Conservation (phyloP, 169 alveolate genomes). For the Plasmodium sp. region DNA sequence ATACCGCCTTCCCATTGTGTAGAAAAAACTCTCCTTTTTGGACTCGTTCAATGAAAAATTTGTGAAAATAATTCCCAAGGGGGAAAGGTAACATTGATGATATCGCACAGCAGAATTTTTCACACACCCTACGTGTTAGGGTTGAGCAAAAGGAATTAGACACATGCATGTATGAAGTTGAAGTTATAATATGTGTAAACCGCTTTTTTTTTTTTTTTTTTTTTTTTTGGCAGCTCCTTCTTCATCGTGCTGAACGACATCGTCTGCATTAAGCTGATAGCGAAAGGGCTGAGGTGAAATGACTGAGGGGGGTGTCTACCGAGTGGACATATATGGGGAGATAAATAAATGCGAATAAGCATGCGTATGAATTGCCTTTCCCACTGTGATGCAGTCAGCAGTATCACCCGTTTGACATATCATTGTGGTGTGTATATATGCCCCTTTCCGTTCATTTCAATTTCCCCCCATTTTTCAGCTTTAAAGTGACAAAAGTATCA, state of each 20-base stretch:
- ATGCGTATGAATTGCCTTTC: background rate
- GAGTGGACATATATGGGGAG: background rate
- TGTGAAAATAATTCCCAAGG: constrained; percentile 41
- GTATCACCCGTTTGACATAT: background rate
- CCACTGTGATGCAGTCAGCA: background rate
- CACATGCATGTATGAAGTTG: background rate
- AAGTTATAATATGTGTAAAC: background rate
- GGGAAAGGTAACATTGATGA: constrained; percentile 17
- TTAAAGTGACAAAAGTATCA: constrained; percentile 7
- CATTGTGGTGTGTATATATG: background rate
- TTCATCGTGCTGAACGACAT: constrained; percentile 52
- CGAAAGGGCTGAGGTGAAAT: constrained; percentile 43
- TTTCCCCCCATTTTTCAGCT: constrained; percentile 3
- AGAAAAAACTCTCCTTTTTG: constrained; percentile 45
- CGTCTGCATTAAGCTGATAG: constrained; percentile 11
- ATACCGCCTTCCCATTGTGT: background rate
- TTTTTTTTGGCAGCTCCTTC: constrained; percentile 20
- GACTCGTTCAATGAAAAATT: constrained; percentile 30
- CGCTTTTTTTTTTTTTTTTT: background rate
- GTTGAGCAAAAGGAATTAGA: background rate
- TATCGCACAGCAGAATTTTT: background rate
- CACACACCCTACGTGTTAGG: background rate
- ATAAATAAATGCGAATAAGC: background rate
- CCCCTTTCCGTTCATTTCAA: background rate
- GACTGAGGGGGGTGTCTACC: background rate